Conservation (phyloP, 1,139 yeast species). For the Magnusiomyces paraingens region DNA sequence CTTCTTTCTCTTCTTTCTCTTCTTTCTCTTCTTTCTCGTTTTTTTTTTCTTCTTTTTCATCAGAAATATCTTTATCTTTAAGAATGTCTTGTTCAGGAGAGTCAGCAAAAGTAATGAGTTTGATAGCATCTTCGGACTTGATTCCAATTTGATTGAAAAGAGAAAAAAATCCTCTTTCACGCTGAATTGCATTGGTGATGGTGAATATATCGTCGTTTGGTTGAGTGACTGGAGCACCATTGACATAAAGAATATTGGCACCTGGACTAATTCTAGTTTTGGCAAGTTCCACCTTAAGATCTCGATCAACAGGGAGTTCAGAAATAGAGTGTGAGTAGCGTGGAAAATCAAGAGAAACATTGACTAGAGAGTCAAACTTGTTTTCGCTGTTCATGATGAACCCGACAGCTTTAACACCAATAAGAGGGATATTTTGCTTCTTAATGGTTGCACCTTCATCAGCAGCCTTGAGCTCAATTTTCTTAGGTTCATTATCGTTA, state of each 20-base stretch:
- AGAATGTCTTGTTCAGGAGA: slow-evolving; percentile 11
- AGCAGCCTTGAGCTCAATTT: slow-evolving; percentile 19
- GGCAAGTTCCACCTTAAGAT: slow-evolving; percentile 23
- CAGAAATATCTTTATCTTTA: neutral
- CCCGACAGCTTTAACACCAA: slow-evolving; percentile 32
- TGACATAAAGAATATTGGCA: slow-evolving; percentile 31
- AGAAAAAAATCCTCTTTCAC: slow-evolving; percentile 28
- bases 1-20: slow-evolving; percentile 11
- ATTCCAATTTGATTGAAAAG: slow-evolving; percentile 20
- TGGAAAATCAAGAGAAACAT: slow-evolving; percentile 35
- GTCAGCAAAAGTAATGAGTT: slow-evolving; percentile 16
- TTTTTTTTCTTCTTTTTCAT: neutral
- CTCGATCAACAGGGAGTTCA: slow-evolving; percentile 19
- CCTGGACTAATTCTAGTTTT: slow-evolving; percentile 28
- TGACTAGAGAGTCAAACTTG: slow-evolving; percentile 29
- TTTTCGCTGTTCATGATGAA: slow-evolving; percentile 26
- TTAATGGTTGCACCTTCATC: slow-evolving; percentile 21
- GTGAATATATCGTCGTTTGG: slow-evolving; percentile 26
- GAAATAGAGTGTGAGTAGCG: slow-evolving; percentile 24
- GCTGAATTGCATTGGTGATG: slow-evolving; percentile 28
- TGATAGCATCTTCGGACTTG: slow-evolving; percentile 17
- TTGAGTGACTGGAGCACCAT: slow-evolving; percentile 32
- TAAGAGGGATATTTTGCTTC: slow-evolving; percentile 25
- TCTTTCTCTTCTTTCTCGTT: neutral
- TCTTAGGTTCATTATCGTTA: neutral